Conservation (phyloP, 495 filamentous ascomycete genomes). For the Schizothecium vesticola region DNA sequence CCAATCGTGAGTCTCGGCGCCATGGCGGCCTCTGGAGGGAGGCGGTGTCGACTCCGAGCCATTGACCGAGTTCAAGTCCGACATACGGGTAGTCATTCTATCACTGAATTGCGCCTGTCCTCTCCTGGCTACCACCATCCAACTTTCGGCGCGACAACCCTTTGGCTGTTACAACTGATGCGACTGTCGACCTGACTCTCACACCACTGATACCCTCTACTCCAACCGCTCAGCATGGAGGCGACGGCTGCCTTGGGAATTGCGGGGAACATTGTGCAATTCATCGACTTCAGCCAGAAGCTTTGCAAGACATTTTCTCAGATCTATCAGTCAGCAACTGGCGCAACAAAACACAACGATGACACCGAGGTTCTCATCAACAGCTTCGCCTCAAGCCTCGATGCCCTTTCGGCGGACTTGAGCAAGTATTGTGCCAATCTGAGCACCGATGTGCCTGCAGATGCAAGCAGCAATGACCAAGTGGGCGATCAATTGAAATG, state of each 20-base stretch:
- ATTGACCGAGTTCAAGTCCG: no score
- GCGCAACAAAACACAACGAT: background rate
- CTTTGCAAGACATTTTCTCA: background rate
- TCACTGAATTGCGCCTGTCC: no score
- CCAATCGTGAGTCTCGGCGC: no score
- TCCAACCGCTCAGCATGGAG: background rate
- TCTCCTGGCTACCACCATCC: no score
- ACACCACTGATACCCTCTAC: no score
- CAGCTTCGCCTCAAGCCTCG: background rate
- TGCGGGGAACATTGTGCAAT: background rate
- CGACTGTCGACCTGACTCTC: no score
- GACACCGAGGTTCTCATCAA: background rate
- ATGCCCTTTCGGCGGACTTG: background rate
- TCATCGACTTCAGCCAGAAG: conserved; percentile 2
- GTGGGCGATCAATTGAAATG: background rate
- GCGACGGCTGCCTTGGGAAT: background rate
- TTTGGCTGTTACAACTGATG: no score
- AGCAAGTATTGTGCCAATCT: background rate
- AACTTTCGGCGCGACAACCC: no score
- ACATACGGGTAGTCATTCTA: no score
- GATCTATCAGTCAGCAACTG: background rate
- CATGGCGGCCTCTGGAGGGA: no score
- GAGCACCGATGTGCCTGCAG: background rate
- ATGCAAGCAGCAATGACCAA: background rate
- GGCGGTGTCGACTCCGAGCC: no score